phyloP scores from a whole-genome alignment of 371 early-diverging fungal species.

The Entomophthora muscae region DNA sequence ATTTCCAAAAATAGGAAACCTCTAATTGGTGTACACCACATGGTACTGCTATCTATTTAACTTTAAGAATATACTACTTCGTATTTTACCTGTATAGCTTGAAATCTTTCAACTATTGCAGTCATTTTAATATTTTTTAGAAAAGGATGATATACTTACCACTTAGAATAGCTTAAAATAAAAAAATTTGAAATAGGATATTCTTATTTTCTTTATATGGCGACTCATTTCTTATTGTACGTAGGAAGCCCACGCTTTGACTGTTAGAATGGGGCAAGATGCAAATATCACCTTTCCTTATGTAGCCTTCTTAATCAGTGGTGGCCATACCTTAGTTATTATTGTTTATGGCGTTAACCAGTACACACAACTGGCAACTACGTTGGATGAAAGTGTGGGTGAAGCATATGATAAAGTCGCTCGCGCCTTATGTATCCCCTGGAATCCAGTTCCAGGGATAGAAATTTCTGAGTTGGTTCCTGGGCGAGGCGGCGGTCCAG shows the following conservation, averaged over 20 bases:
- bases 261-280: conserved; percentile 27
- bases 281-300: conserved; percentile 41
- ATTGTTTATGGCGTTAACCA: conserved; percentile 40
- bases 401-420: conserved; percentile 72
- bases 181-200: too few species aligned
- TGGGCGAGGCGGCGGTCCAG: conserved; percentile 40
- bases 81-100: too few species aligned
- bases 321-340: conserved; percentile 61
- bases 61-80: too few species aligned
- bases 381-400: conserved; percentile 62
- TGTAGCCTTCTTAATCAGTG: conserved; percentile 54
- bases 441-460: conserved; percentile 17
- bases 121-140: too few species aligned
- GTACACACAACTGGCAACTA: conserved; percentile 43
- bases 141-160: too few species aligned
- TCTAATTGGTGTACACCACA: conserved; percentile 69
- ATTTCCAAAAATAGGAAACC: conserved; percentile 24
- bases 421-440: conserved; percentile 38
- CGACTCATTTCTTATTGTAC: too few species aligned
- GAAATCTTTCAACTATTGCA: too few species aligned
- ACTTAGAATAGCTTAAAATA: too few species aligned
- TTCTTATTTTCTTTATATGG: too few species aligned
- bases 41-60: too few species aligned
- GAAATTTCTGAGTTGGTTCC: conserved; percentile 3
- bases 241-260: conserved; percentile 58